These are phyloP conservation scores for Aschersonia sp. DNA, from an alignment of 2,329 filamentous ascomycete species.

Conservation along the genomic window DNA sequence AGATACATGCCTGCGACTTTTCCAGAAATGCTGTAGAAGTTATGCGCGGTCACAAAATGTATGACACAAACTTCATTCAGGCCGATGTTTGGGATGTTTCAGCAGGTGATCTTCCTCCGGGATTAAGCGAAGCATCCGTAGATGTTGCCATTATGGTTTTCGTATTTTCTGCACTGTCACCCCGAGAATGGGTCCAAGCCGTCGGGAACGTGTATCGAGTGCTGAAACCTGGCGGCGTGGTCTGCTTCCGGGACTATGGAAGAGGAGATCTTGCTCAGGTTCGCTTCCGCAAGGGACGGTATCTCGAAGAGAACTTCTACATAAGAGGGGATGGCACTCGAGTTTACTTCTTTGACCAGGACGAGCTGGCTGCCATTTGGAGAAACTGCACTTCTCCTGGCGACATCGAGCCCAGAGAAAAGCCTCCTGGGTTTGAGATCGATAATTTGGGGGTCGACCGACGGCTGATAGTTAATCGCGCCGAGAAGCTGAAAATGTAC, in stretches of 20 bases:
- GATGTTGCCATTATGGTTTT: constrained; percentile 93
- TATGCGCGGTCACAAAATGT: constrained; percentile 68
- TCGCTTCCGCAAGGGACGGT: constrained; percentile 88
- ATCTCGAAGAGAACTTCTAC: constrained; percentile 94
- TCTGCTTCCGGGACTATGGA: constrained; percentile 94
- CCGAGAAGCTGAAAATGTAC: constrained; percentile 92
- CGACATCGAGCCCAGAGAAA: constrained; percentile 9
- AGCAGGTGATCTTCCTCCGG: constrained; percentile 57
- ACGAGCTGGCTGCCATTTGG: constrained; percentile 75
- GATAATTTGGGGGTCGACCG: constrained; percentile 72
- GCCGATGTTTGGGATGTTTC: constrained; percentile 94
- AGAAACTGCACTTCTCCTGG: constrained; percentile 23
- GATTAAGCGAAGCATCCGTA: constrained; percentile 61
- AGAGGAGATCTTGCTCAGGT: constrained; percentile 92
- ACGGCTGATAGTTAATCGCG: constrained; percentile 81
- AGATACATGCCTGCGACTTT: constrained; percentile 89
- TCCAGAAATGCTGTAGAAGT: constrained; percentile 90
- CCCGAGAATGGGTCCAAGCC: constrained; percentile 69
- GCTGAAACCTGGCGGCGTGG: constrained; percentile 81
- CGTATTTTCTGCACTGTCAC: constrained; percentile 86
- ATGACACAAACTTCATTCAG: constrained; percentile 56
- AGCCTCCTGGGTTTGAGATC: constrained; percentile 45
- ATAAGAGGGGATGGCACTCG: constrained; percentile 88
- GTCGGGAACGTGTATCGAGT: constrained; percentile 68
- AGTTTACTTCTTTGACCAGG: constrained; percentile 91